Evolutionary conservation across 2,329 filamentous ascomycete species (phyloP).

Genomic region (Myotisia sp.): DNA sequence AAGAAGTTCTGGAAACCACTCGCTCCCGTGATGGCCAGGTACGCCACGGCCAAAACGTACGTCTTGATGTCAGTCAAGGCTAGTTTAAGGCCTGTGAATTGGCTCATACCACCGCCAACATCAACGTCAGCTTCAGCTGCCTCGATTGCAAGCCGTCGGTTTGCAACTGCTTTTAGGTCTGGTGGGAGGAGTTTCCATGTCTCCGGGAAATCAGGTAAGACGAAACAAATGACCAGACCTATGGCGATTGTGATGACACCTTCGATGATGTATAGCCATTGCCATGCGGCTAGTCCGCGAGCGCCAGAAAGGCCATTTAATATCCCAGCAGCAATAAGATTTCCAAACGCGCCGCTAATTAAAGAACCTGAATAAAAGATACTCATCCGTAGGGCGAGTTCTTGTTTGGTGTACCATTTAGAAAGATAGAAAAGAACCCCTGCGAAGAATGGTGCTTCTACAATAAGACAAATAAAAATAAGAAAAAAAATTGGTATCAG

Average conservation of each 20-base stretch:
- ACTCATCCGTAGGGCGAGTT: conserved; percentile 38
- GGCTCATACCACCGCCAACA: conserved; percentile 34
- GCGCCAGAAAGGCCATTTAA: conserved; percentile 26
- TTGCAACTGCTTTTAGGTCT: conserved; percentile 35
- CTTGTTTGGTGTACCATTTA: conserved; percentile 41
- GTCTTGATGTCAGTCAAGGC: conserved; percentile 39
- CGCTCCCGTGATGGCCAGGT: conserved; percentile 37
- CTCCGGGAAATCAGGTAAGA: conserved; percentile 31
- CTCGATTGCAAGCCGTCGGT: conserved; percentile 37
- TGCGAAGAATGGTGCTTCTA: conserved; percentile 35
- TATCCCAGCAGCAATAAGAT: conserved; percentile 40
- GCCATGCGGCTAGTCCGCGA: conserved; percentile 26
- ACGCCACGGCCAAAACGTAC: conserved; percentile 32
- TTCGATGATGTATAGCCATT: conserved; percentile 30
- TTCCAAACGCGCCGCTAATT: conserved; percentile 39
- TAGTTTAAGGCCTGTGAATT: conserved; percentile 37
- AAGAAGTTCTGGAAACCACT: conserved; percentile 45
- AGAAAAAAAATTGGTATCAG: no score
- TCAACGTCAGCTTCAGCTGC: conserved; percentile 38
- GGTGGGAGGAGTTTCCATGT: conserved; percentile 32
- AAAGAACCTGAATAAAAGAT: conserved; percentile 40
- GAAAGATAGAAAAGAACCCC: conserved; percentile 37
- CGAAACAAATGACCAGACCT: conserved; percentile 20
- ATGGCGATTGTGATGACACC: conserved; percentile 23
- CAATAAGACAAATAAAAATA: neutral